Conservation (phyloP, 345 rosid genomes). For the Bruguiera sexangula region DNA sequence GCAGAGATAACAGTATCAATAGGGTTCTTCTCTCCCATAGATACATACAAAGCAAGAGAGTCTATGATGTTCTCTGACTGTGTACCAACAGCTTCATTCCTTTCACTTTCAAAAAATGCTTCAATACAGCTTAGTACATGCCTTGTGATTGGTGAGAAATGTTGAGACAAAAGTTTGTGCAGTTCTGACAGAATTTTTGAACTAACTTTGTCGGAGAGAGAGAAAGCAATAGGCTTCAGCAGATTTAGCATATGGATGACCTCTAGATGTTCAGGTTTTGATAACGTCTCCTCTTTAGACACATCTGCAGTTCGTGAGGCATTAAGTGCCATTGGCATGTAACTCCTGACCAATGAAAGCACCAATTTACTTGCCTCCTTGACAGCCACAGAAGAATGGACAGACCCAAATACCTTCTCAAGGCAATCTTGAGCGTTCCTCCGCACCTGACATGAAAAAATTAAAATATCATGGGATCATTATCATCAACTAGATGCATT, state of each 20-base stretch:
- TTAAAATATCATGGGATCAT: too few species aligned
- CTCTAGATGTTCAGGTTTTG: slow-evolving; percentile 52
- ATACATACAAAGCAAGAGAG: slow-evolving; percentile 56
- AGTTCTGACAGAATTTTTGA: slow-evolving; percentile 47
- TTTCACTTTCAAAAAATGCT: slow-evolving; percentile 44
- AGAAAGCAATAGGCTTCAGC: slow-evolving; percentile 51
- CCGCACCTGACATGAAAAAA: slow-evolving; percentile 49
- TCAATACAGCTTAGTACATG: slow-evolving; percentile 57
- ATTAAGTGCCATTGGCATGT: slow-evolving; percentile 24
- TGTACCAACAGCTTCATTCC: slow-evolving; percentile 36
- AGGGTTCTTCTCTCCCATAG: slow-evolving; percentile 50
- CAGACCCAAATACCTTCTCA: slow-evolving; percentile 52
- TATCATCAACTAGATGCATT: too few species aligned
- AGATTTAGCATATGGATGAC: slow-evolving; percentile 72
- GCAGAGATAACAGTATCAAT: slow-evolving; percentile 59
- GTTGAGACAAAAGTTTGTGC: slow-evolving; percentile 45
- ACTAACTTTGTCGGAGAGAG: slow-evolving; percentile 48
- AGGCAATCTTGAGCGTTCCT: slow-evolving; percentile 77
- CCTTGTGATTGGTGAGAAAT: slow-evolving; percentile 55
- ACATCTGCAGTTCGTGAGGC: slow-evolving; percentile 34
- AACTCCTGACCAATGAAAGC: slow-evolving; percentile 38
- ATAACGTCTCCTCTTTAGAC: slow-evolving; percentile 37
- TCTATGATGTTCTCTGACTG: slow-evolving; percentile 45
- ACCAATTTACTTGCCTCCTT: slow-evolving; percentile 66
- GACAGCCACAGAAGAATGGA: slow-evolving; percentile 38